Evolutionary conservation across 345 rosid species (phyloP), one percentile per base, ranked within the genome.

Genomic region (Camelina sativa): DNA sequence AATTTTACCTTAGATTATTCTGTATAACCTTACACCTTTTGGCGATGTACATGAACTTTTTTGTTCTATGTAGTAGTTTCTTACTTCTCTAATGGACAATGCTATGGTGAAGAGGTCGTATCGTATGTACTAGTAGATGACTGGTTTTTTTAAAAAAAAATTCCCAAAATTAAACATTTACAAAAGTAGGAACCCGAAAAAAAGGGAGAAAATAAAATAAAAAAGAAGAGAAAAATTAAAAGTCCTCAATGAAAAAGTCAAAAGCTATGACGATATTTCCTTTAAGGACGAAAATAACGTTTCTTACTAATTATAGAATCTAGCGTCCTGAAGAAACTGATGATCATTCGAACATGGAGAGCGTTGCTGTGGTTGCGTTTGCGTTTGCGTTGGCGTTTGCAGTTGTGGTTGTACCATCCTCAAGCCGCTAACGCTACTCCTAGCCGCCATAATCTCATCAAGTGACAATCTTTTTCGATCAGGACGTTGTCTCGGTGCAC

Each of bases 401-500:
- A 86, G 3, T 71, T 71, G 80, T n/a, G 71, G 62, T 65, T 77
- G 81, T 2, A 25, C 65, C 93, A 84, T 91, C 53, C 88, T 79
- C 34, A 84, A 77, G 15, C 93, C 85, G 67, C 98, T 94, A 34
- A 91, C 81, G 81, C 97, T 91, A 54, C 82, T 86, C 67, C 98
- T 84, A 43, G 96, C 86, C 28, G 90, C 95, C 91, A 89, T 85
- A 79, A 86, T 80, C 72, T 91, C 96, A 17, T 80, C 80, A 9
- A 88, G 86, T 0, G 95, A 81, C 52, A 87, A 80, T 67, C 85
- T 72, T 61, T 80, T 86, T 65, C 80, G 83, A 56, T 89, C 98
- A 0, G 96, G 98, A 80, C 99, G 85, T 56, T 95, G 99, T 77
- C 85, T 86, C 6, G 99, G 98, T 8, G 97, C 98, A 64, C 97